Base-by-base conservation (phyloP, 164 flowering plant species). In the Hamamelis virginiana region DNA sequence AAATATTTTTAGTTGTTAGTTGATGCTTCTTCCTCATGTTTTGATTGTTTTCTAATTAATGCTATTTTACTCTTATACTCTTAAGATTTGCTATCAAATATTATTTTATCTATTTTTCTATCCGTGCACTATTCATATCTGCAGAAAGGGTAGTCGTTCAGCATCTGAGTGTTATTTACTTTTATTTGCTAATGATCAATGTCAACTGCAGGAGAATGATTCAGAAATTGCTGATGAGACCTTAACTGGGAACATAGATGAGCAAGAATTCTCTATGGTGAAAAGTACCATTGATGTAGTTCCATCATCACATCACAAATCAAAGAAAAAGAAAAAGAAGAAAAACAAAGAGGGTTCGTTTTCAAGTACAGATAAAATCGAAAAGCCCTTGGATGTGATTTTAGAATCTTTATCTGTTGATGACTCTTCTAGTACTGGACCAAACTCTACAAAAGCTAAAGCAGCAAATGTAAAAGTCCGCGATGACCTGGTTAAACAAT, bases 261-360 rank as follows among this genome's bases (percentile, higher is more conserved):
- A 79, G 57, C 59, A 70, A 64, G 77, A 74, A 69, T 3, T 59
- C 12, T 15, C 70, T 62, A 11, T 9, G 21, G 38, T 23, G 19
- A 83, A 79, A 68, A 75, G 43, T 64, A 50, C 71, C 60, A 38
- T 25, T 33, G 55, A 50, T 65, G 69, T n/a, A 48, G 74, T 67
- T 69, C 60, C 77, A 25, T 15, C 66, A 13, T 70, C 87, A 70
- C 79, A 72, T 75, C 74, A 51, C 59, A 91, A 86, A 74, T 73
- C 87, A 63, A 85, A 84, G 80, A 88, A 84, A 45, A 93, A 91
- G 88, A 91, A 87, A 72, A 91, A 91, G 85, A 88, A 87, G 83
- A 93, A 86, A 75, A 75, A 64, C 70, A 83, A 79, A 72, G 86
- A 80, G 64, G 76, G 77, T 65, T 57, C 66, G 27, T 38, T 60